Base-by-base conservation (phyloP, 2,329 filamentous ascomycete species). In the Cryphonectria naterciae region DNA sequence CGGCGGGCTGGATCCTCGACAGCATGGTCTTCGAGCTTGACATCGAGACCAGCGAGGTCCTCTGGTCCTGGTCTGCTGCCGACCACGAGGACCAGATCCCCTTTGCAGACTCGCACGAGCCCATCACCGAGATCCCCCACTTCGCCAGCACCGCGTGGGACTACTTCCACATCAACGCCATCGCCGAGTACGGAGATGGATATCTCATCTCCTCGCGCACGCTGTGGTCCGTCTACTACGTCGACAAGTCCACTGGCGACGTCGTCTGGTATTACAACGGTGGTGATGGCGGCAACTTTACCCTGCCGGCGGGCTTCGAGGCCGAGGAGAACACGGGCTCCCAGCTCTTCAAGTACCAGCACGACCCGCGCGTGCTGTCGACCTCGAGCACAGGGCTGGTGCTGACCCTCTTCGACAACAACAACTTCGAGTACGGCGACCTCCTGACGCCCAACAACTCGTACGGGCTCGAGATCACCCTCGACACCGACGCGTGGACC, bases 91-190 rank as follows among this genome's bases (percentile, higher is more conserved):
- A 69, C 41, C 68, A 69, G 28, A 65, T 69, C 32, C 68, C 68
- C 54, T 62, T 69, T 19, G 52, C 68, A 7, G 68, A 41, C 13
- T 69, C 68, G 11, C 43, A 69, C 41, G 54, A 69, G 54, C 68
- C 68, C 63, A 58, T 69, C 41, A 2, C n/a, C 11, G 61, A 65
- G 22, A 70, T 73, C 32, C 77, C 77, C 3, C 75, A 73, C 62
- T 77, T 74, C 61, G 75, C 75, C 54, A 74, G 74, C 1, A 75
- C 76, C 56, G 78, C 81, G 0, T 88, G 85, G 78, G 86, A 88
- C 76, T 87, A 83, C 73, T 88, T 87, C 76, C 85, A 87, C 76
- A 83, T 88, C 77, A 87, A 88, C 77, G 84, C 84, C 41, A 79
- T 88, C n/a, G 83, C 87, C 73, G 86, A 87, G 74, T 82, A 84